These are phyloP conservation scores for Russula ochroleuca DNA, from an alignment of 768 basidiomycete genomes.

Conservation along the genomic window DNA sequence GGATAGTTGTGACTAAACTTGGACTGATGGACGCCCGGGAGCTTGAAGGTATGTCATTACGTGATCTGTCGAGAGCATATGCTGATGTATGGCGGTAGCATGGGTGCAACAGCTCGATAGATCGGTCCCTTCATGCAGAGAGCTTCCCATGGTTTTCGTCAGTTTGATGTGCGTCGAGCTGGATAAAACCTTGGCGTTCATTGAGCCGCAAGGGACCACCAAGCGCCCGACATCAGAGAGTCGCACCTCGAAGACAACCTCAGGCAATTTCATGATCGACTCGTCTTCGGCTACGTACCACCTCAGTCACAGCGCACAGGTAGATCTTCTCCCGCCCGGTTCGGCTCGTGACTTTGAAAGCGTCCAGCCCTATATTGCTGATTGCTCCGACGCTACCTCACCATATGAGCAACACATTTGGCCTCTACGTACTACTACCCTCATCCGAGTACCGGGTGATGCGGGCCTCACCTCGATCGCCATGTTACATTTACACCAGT, in stretches of 20 bases:
- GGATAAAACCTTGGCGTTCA: slow-evolving; percentile 56
- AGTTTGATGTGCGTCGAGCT: slow-evolving; percentile 57
- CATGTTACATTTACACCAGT: slow-evolving; percentile 60
- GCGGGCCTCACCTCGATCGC: slow-evolving; percentile 41
- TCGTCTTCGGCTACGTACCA: slow-evolving; percentile 34
- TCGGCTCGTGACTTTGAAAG: slow-evolving; percentile 28
- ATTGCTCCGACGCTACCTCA: slow-evolving; percentile 35
- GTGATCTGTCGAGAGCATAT: neutral
- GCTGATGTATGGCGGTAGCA: slow-evolving; percentile 40
- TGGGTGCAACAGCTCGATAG: slow-evolving; percentile 56
- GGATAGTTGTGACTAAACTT: slow-evolving; percentile 64
- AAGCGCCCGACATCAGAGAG: slow-evolving; percentile 31
- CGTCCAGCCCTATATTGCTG: slow-evolving; percentile 35
- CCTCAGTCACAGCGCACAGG: slow-evolving; percentile 13
- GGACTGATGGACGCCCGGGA: slow-evolving; percentile 58
- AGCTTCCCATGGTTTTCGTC: slow-evolving; percentile 54
- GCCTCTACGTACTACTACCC: slow-evolving; percentile 53
- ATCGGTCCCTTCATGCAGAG: slow-evolving; percentile 37
- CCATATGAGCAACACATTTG: slow-evolving; percentile 38
- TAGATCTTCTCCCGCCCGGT: slow-evolving; percentile 8
- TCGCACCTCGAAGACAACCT: slow-evolving; percentile 34
- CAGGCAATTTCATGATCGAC: slow-evolving; percentile 41
- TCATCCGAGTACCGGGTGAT: slow-evolving; percentile 53
- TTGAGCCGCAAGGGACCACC: slow-evolving; percentile 34
- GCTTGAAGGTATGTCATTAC: slow-evolving; percentile 51